Base-by-base conservation (phyloP, 148 eudicot species). In the Polygonum maritimum region DNA sequence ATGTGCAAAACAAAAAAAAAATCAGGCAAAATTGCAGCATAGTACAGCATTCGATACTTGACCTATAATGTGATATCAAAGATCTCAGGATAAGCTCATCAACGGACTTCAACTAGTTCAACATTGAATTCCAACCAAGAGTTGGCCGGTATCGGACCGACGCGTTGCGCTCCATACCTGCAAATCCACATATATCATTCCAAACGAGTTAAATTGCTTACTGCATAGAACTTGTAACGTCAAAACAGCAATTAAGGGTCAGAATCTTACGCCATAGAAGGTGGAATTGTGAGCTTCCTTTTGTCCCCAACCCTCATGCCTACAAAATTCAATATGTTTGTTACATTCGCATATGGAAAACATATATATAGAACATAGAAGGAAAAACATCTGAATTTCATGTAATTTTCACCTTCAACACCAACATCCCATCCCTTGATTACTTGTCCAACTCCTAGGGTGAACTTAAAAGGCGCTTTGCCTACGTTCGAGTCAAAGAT, bases 361-460 rank as follows among this genome's bases (percentile, higher is more conserved):
- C 31, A 36, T 19, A 35, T 15, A 36, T 4, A 36, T 21, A 2
- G 5, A 36, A 36, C 15, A 22, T 60, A 4, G 10, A 35, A 36
- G n/a, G 14, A 13, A 67, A 62, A 48, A 45, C 41, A 60, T 41
- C 10, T 8, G 35, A 57, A 14, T 45, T 19, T 70, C 33, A 54
- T 9, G 39, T 10, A 26, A 26, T 1, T 21, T 75, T 82, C 78
- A 94, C 98, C 98, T 79, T 88, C 95, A 67, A 95, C 90, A 36
- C 98, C 98, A 76, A 95, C 91, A 80, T 95, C 98, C 98, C 98
- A 95, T 12, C 98, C 98, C 79, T 92, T 90, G 18, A 95, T 95
- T 40, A 95, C 98, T 80, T 85, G 80, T 36, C 97, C 98, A 15
- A 95, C 72, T 90, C 98, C 98, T 76, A 95, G 81, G 75, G 92